These are phyloP conservation scores for Aphanocladium album DNA, from an alignment of 2,329 filamentous ascomycete species.

Conservation along the genomic window DNA sequence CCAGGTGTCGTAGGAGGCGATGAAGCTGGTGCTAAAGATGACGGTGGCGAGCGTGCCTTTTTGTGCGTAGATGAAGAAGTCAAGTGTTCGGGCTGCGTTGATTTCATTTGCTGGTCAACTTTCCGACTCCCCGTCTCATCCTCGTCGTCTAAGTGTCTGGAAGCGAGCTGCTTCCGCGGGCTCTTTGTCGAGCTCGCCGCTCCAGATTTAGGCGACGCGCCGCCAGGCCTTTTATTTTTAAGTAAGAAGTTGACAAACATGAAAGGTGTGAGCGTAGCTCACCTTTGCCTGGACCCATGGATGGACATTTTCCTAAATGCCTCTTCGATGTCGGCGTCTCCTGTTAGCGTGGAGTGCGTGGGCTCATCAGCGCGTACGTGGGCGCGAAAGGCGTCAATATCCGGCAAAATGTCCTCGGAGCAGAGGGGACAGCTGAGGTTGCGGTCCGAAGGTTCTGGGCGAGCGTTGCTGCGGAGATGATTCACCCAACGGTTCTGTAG, in stretches of 20 bases:
- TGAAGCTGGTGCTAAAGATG: conserved; percentile 17
- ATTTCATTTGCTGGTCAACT: conserved; percentile 7
- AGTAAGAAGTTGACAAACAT: not conserved
- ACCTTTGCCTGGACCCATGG: conserved; percentile 12
- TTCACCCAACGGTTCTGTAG: conserved; percentile 19
- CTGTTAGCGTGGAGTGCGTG: conserved; percentile 19
- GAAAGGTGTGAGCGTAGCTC: conserved; percentile 8
- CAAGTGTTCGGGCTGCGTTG: conserved; percentile 13
- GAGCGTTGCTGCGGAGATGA: conserved; percentile 21
- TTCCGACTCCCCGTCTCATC: not conserved
- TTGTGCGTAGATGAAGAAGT: conserved; percentile 12
- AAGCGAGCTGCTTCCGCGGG: not conserved
- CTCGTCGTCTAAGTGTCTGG: not conserved
- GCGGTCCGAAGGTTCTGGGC: conserved; percentile 17
- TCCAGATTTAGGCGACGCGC: not conserved
- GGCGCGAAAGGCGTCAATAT: conserved; percentile 22
- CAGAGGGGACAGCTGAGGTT: conserved; percentile 22
- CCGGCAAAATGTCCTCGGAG: conserved; percentile 18
- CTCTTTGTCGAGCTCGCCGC: not conserved
- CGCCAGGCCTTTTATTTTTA: not conserved
- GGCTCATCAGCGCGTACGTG: conserved; percentile 20
- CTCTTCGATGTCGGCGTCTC: conserved; percentile 22
- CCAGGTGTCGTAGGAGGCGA: conserved; percentile 17
- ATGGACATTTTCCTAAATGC: conserved; percentile 21
- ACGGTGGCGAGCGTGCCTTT: conserved; percentile 26